Evolutionary conservation across 176 grass and related monocot genomes (phyloP).

Genomic region (Oryza coarctata): DNA sequence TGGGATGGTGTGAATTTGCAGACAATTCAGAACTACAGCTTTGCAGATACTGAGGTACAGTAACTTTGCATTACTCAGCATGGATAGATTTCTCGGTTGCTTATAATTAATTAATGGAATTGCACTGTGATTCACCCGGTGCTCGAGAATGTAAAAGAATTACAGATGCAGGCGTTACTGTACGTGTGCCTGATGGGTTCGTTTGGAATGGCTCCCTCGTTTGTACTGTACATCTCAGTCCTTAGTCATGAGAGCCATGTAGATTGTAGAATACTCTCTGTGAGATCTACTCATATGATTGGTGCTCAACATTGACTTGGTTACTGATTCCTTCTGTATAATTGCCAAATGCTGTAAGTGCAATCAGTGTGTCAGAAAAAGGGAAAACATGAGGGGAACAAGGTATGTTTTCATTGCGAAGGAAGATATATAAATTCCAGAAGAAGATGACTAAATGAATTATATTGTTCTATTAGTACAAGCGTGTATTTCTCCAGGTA

Average conservation of each 20-base stretch:
- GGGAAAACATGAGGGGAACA: neutral
- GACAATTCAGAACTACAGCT: neutral
- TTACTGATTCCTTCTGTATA: neutral
- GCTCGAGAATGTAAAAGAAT: neutral
- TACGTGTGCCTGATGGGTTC: neutral
- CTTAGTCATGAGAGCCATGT: neutral
- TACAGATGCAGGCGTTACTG: conserved; percentile 6
- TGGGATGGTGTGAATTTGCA: neutral
- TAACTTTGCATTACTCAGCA: neutral
- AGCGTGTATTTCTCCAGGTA: neutral
- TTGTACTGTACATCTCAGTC: neutral
- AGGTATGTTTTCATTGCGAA: neutral
- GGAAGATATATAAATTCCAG: neutral
- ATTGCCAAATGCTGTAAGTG: conserved; percentile 28
- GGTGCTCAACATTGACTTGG: neutral
- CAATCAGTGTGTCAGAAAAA: neutral
- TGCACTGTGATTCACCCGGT: neutral
- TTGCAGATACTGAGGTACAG: neutral
- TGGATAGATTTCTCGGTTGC: neutral
- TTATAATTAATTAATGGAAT: neutral
- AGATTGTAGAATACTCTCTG: neutral
- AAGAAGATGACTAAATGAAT: neutral
- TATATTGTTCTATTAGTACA: too few species aligned
- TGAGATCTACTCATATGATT: neutral
- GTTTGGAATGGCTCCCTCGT: neutral